A percentile compares a stretch with the other conserved stretches of the same genome.
Evolutionary conservation across 2,329 filamentous ascomycete genomes (phyloP).

Genomic region (Gnomoniopsis sp.): DNA sequence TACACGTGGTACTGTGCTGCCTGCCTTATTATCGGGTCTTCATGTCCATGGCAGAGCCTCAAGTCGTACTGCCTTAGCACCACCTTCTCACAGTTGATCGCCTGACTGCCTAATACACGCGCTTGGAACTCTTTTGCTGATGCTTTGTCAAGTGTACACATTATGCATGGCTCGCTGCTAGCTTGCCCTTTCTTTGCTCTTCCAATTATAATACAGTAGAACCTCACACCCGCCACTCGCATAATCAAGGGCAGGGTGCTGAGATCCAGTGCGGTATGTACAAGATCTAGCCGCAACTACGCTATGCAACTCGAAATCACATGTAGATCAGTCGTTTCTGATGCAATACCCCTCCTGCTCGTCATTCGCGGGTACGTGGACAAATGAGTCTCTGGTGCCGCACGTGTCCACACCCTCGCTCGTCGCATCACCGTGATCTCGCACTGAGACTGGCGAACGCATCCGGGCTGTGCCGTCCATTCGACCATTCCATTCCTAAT

Average conservation of each 20-base stretch:
- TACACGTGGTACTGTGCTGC: no score
- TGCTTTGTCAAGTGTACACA: no score
- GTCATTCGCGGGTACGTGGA: neutral
- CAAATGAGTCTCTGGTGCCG: neutral
- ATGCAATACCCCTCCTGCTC: neutral
- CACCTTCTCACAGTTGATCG: no score
- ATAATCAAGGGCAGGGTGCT: neutral
- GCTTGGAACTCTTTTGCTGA: no score
- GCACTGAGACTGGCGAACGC: constrained; percentile 75
- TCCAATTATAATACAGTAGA: neutral
- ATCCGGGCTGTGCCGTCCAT: constrained; percentile 74
- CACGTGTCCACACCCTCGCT: constrained; percentile 3
- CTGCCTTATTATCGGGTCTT: no score
- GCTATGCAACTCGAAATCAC: neutral
- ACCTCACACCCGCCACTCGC: neutral
- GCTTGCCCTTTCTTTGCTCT: neutral
- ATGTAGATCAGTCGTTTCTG: neutral
- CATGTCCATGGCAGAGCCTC: no score
- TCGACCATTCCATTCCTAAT: constrained; percentile 61
- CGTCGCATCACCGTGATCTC: constrained; percentile 37
- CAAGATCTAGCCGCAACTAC: neutral
- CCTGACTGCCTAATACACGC: no score
- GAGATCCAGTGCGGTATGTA: neutral
- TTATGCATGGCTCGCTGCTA: no score
- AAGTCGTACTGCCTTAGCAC: no score